Evolutionary conservation across 192 early-diverging fungal species (phyloP).

Genomic region (Rhizophagus sp.): DNA sequence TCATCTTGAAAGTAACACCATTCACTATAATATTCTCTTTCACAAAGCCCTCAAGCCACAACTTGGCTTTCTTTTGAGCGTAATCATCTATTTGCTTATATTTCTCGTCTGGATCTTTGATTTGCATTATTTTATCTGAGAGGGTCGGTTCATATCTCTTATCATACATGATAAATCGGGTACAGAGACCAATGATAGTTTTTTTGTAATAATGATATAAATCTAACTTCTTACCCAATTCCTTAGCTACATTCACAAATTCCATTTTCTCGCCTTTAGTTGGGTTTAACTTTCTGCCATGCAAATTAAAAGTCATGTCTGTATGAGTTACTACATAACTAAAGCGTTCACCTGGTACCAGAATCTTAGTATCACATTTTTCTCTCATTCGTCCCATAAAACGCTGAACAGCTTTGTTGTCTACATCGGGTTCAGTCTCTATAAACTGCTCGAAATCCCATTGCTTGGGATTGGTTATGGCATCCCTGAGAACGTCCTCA

Average conservation of each 20-base stretch:
- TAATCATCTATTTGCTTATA: conserved; percentile 9
- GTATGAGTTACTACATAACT: conserved; percentile 8
- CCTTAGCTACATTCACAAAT: not conserved
- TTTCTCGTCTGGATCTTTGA: not conserved
- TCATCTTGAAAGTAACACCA: conserved; percentile 1
- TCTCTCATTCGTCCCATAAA: not conserved
- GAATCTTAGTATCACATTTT: conserved; percentile 8
- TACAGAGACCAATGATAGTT: not conserved
- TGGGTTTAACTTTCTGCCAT: not conserved
- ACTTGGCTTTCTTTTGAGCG: conserved; percentile 12
- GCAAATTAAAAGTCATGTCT: not conserved
- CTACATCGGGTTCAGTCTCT: not conserved
- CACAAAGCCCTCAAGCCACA: not conserved
- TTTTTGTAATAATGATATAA: not conserved
- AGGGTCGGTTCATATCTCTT: not conserved
- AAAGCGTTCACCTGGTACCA: not conserved
- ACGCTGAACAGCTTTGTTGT: not conserved
- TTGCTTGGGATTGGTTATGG: too few relatives aligned
- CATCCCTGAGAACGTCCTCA: not conserved
- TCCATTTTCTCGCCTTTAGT: not conserved
- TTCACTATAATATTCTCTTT: not conserved
- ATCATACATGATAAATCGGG: conserved; percentile 8
- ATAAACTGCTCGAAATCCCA: not conserved
- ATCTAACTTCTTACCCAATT: not conserved
- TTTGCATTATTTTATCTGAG: not conserved